Conservation (phyloP, 2,329 filamentous ascomycete genomes). For the Aspergillus caelatus region DNA sequence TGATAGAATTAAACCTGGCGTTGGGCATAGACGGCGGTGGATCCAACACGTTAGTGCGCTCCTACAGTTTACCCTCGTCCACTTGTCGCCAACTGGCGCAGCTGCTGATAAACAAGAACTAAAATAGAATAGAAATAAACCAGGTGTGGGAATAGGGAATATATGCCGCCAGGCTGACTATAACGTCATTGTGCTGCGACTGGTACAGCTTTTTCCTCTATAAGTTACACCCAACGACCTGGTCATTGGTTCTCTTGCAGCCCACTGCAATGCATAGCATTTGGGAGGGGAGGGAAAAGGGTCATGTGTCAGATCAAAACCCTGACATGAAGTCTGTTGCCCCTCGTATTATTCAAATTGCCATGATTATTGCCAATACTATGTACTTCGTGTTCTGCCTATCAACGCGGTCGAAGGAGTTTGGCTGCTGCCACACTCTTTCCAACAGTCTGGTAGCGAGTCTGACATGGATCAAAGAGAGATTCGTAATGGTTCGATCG, state of each 20-base stretch:
- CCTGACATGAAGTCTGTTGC: not conserved
- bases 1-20: not conserved
- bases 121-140: not conserved
- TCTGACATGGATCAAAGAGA: not conserved
- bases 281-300: not conserved
- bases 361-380: not conserved
- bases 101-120: not conserved
- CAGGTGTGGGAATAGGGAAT: not conserved
- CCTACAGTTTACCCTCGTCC: not conserved
- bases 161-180: not conserved
- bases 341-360: constrained; percentile 7
- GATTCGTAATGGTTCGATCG: constrained; percentile 13
- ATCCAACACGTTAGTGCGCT: not conserved
- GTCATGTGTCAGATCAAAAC: constrained; percentile 18
- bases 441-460: not conserved
- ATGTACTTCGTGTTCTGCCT: not conserved
- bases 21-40: not conserved
- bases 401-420: not conserved
- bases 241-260: constrained; percentile 21
- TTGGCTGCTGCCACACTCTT: not conserved
- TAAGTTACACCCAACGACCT: constrained; percentile 19
- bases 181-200: constrained; percentile 7
- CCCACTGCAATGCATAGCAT: not conserved
- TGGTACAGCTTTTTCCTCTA: not conserved
- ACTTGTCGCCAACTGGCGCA: not conserved